Evolutionary conservation across 73 alveolate species (phyloP).

Genomic region (Halteria grandinella): DNA sequence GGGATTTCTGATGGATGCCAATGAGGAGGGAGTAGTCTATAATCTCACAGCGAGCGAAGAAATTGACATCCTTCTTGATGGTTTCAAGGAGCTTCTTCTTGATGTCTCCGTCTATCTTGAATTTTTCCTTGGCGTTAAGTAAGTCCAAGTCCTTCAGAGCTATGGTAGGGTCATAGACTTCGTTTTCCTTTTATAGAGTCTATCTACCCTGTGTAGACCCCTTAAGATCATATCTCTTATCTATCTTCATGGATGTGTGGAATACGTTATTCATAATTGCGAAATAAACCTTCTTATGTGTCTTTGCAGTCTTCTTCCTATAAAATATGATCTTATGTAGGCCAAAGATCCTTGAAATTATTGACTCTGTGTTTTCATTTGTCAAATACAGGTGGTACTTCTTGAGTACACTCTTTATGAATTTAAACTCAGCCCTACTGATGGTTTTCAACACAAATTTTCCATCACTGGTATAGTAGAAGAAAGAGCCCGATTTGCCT

Average conservation of each 20-base stretch:
- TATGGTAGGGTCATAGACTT: conserved; percentile 68
- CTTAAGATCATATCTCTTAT: conserved; percentile 83
- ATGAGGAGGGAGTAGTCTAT: conserved; percentile 91
- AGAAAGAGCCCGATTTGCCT: conserved; percentile 98
- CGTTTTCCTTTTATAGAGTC: conserved; percentile 58
- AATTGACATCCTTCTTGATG: conserved; percentile 84
- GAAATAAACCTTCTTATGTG: conserved; percentile 67
- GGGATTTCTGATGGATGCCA: conserved; percentile 80
- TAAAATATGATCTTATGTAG: conserved; percentile 76
- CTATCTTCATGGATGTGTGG: conserved; percentile 68
- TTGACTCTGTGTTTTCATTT: conserved; percentile 65
- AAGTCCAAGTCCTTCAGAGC: conserved; percentile 94
- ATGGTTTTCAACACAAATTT: conserved; percentile 94
- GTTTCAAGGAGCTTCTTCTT: conserved; percentile 73
- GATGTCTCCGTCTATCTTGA: conserved; percentile 71
- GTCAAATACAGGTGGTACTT: conserved; percentile 83
- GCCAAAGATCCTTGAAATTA: conserved; percentile 77
- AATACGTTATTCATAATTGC: conserved; percentile 83
- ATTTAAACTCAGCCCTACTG: conserved; percentile 85
- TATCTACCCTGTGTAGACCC: conserved; percentile 82
- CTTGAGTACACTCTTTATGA: conserved; percentile 86
- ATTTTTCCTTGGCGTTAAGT: conserved; percentile 71
- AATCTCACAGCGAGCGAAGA: conserved; percentile 82
- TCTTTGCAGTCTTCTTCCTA: conserved; percentile 32
- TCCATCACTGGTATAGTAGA: conserved; percentile 98